These are phyloP conservation scores for Zygosaccharomyces sapae DNA, from an alignment of 1,139 yeast genomes.

Conservation along the genomic window DNA sequence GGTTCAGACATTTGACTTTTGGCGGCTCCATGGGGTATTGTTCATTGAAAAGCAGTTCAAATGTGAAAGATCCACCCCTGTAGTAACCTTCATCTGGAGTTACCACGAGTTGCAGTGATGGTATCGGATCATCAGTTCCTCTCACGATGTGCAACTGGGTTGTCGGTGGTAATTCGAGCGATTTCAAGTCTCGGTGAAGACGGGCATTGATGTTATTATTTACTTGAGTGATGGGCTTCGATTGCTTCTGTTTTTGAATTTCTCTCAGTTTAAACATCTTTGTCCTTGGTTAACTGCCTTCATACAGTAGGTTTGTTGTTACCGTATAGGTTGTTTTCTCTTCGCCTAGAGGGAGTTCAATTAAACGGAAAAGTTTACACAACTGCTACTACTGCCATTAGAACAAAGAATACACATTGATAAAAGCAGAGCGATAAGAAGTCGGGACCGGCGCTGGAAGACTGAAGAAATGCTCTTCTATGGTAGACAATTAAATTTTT, in stretches of 20 bases:
- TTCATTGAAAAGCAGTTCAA: constrained; percentile 58
- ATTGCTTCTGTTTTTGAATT: constrained; percentile 55
- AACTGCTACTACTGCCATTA: not conserved
- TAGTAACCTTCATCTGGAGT: constrained; percentile 81
- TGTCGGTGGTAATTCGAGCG: constrained; percentile 62
- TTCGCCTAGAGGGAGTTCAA: not conserved
- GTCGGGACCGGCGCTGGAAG: not conserved
- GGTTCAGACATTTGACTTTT: constrained; percentile 63
- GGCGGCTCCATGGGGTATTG: constrained; percentile 95
- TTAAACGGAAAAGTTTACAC: not conserved
- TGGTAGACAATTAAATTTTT: constrained; percentile 7
- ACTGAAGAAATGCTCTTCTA: not conserved
- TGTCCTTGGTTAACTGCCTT: constrained; percentile 1
- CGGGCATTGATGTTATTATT: constrained; percentile 40
- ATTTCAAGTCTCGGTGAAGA: constrained; percentile 53
- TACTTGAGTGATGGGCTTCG: constrained; percentile 45
- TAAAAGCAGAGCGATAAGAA: not conserved
- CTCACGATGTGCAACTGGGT: constrained; percentile 56
- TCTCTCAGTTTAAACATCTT: constrained; percentile 52
- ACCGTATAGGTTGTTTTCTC: not conserved
- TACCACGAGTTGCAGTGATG: constrained; percentile 50
- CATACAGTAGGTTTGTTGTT: not conserved
- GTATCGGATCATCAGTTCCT: constrained; percentile 46
- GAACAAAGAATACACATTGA: not conserved
- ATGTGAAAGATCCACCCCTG: constrained; percentile 61